Evolutionary conservation across 371 early-diverging fungal species (phyloP), one percentile per base, ranked within the genome.

Genomic region (Nematocida parisii): DNA sequence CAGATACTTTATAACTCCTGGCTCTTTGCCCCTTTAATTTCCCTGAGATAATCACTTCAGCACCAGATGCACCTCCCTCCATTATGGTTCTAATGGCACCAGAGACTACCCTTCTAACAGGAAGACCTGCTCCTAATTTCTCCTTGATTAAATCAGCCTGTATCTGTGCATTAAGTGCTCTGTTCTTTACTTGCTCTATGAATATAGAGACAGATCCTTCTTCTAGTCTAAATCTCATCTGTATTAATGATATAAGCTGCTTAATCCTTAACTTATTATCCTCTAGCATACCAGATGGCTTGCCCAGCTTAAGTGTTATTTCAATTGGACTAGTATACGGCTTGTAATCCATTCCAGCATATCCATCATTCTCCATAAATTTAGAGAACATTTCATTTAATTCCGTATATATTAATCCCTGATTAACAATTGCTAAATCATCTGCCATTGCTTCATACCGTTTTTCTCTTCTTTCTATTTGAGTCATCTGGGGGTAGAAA

Each of bases 11-110:
- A 94, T 95, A 95, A 83, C 97, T 92, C 92, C 95, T 96, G 88
- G 99, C 99, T 93, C 99, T 95, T 74, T 96, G 97, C 89, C 94
- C 99, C 89, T 97, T 95, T 77, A 98, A 91, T 92, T 99, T 99
- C 85, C 99, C 99, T 83, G 95, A 94, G 83, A 99, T 93, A 85
- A 97, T 92, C 68, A 99, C 95, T 89, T 95, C 95, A 88, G 93
- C 94, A 88, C 99, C 99, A 91, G 96, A 96, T 89, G 96, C 99
- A 85, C 97, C 97, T 86, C 95, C 93, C 89, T 95, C 95, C 94
- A 95, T 97, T 83, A 94, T 93, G 90, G 93, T 93, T 85, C 97
- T 94, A 86, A 99, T 90, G 75, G 96, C 95, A 90, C 93, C 92
- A 90, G 97, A 94, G 89, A 94, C 93, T 68, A 96, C 97, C 85